These are phyloP conservation scores for Aspergillus biplanus DNA, from an alignment of 495 filamentous ascomycete genomes.

Conservation along the genomic window DNA sequence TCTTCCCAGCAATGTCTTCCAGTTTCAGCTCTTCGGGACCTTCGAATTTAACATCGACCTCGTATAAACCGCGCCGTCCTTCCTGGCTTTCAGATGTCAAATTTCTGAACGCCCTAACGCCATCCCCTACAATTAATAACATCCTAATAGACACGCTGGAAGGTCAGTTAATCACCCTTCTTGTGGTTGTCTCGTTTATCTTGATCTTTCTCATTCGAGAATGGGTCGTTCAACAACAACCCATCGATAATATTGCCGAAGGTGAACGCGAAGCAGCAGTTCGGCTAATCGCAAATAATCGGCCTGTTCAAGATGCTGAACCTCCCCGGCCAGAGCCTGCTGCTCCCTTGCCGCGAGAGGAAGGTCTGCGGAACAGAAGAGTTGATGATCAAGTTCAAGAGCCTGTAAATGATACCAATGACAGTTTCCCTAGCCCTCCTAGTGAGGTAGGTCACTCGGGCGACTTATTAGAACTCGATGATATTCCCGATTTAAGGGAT, in stretches of 20 bases:
- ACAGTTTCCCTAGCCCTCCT: not conserved
- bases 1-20: conserved; percentile 42
- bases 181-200: conserved; percentile 91
- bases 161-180: conserved; percentile 87
- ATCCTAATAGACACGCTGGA: conserved; percentile 83
- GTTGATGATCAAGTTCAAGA: conserved; percentile 5
- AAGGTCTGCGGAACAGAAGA: conserved; percentile 20
- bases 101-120: conserved; percentile 73
- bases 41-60: conserved; percentile 29
- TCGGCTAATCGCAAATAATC: conserved; percentile 46
- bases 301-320: conserved; percentile 28
- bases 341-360: conserved; percentile 13
- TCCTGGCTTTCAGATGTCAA: conserved; percentile 70
- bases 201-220: conserved; percentile 94
- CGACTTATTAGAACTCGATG: conserved; percentile 16
- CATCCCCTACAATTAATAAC: conserved; percentile 73
- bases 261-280: conserved; percentile 52
- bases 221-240: conserved; percentile 98
- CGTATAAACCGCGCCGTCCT: conserved; percentile 39
- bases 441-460: conserved; percentile 1
- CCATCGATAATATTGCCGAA: conserved; percentile 64
- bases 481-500: conserved; percentile 15
- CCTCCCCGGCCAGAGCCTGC: conserved; percentile 12
- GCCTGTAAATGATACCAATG: not conserved
- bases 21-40: conserved; percentile 23